A percentile compares a stretch with the other conserved stretches of the same genome.
Evolutionary conservation across 257 asterid genomes (phyloP).

Genomic region (Lycium barbarum): DNA sequence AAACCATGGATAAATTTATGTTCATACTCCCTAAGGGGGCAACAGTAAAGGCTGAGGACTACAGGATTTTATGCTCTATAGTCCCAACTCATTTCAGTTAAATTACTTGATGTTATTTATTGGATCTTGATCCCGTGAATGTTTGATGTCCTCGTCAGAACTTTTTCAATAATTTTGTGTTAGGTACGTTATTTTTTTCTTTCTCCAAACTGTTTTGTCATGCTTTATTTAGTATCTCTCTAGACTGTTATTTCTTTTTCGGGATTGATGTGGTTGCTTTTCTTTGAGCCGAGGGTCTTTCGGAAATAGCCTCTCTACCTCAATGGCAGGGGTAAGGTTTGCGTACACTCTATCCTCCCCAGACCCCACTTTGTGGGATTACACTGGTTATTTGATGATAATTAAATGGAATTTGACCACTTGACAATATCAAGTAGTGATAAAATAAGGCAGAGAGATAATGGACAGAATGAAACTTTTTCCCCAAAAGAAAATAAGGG

Average conservation of each 20-base stretch:
- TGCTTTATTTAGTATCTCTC: too few species aligned
- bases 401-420: neutral
- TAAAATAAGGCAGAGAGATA: neutral
- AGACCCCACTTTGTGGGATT: too few species aligned
- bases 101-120: neutral
- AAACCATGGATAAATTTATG: too few species aligned
- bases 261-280: too few species aligned
- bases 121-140: neutral
- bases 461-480: neutral
- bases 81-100: neutral
- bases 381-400: neutral
- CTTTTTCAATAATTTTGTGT: neutral
- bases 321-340: too few species aligned
- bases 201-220: too few species aligned
- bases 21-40: constrained; percentile 43
- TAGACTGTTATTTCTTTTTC: too few species aligned
- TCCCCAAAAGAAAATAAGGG: neutral
- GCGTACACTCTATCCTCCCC: too few species aligned
- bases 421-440: neutral
- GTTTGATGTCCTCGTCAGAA: neutral
- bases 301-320: too few species aligned
- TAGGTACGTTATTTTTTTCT: too few species aligned
- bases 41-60: constrained; percentile 20
- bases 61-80: neutral
- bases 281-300: too few species aligned